Evolutionary conservation across 176 grass and related monocot genomes (phyloP), one percentile per base, ranked within the genome.

Genomic region (Hordeum marinum): DNA sequence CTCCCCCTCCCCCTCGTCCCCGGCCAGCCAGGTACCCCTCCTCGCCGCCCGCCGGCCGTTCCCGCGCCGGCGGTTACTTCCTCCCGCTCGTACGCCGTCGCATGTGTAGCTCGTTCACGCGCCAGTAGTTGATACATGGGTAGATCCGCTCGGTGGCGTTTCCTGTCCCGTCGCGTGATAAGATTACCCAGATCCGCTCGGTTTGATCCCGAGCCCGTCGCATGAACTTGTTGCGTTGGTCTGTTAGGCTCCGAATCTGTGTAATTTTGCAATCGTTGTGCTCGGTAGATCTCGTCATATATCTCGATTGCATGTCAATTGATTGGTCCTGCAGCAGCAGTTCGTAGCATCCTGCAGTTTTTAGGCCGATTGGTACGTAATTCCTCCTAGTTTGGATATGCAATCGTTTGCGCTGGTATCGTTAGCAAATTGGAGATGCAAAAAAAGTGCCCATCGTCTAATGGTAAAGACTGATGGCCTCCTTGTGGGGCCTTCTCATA

Each of bases 381-480:
- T 25, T 27, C 9, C 1, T 10, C 6, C 6, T 1, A 55, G 27
- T 77, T 24, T 13, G n/a, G 46, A 8, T 25, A 0, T 50, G 1
- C 11, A 0, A 0, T 9, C 5, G 7, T 21, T 43, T 72, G 3
- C 0, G 5, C 6, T 77, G 1, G 3, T 77, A 11, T 60, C 23
- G 75, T 10, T 29, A 34, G 61, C 61, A 48, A 32, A 20, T 34
- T 69, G 57, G 77, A 86, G 83, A 82, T 86, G 87, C 90, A 29
- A 48, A 29, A 29, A 29, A 43, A 48, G 70, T 73, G 41, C 70
- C 80, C 68, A 91, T 89, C 81, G 77, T 89, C 86, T 87, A 87
- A 91, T 82, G 89, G 83, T 25, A 77, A 88, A 84, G 86, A 91
- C 63, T 71, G 86, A 80, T 78, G 79, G 80, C 70, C 41, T 18